Evolutionary conservation across 2,329 filamentous ascomycete species (phyloP).

Genomic region (Sclerotinia subarctica): DNA sequence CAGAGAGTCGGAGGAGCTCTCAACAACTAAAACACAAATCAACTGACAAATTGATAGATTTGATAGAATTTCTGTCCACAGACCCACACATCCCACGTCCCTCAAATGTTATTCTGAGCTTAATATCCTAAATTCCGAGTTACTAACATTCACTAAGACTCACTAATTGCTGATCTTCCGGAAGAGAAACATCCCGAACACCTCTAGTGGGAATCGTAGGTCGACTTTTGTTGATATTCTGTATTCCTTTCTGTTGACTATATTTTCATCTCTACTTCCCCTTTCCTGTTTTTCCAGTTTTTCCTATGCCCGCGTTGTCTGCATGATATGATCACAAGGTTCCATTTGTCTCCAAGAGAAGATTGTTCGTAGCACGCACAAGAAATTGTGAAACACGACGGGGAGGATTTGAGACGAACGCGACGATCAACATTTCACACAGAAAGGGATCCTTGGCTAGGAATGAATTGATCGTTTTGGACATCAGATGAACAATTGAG

Average conservation of each 20-base stretch:
- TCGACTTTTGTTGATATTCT: neutral
- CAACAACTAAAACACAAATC: neutral
- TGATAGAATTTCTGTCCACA: neutral
- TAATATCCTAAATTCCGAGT: neutral
- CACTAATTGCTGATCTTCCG: constrained; percentile 3
- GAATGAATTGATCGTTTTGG: neutral
- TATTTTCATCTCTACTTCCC: neutral
- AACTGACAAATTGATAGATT: neutral
- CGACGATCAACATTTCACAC: neutral
- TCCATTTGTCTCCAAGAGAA: neutral
- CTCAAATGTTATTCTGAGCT: neutral
- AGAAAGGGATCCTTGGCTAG: constrained; percentile 1
- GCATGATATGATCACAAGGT: neutral
- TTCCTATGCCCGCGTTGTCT: neutral
- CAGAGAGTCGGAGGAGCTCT: neutral
- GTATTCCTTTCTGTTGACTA: neutral
- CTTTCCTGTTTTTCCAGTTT: neutral
- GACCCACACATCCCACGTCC: neutral
- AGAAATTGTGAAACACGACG: constrained; percentile 6
- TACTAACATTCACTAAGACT: neutral
- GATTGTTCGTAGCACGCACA: neutral
- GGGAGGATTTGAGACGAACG: constrained; percentile 4
- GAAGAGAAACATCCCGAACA: constrained; percentile 8
- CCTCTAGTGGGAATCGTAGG: constrained; percentile 6
- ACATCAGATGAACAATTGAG: constrained; percentile 5